Base-by-base conservation (phyloP, 2,329 filamentous ascomycete genomes). In the Exophiala bonariae region DNA sequence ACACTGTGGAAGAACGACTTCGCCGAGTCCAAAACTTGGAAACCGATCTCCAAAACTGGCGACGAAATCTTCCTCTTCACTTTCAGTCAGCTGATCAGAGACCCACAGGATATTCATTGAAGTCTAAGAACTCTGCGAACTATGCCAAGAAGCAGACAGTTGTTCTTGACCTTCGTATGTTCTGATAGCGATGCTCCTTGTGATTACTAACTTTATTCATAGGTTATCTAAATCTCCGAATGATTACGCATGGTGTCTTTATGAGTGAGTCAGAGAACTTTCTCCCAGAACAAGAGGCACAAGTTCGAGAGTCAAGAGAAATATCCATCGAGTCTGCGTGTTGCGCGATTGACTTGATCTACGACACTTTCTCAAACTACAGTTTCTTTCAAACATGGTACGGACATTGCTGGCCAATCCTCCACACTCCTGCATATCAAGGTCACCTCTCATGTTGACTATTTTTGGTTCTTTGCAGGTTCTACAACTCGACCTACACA, bases 401-500 rank as follows among this genome's bases (percentile, higher is more conserved):
- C 11, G 41, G 34, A 9, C 7, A 8, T 7, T 35, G n/a, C 14
- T 35, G 7, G 9, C n/a, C n/a, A n/a, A 9, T 31, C 8, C 28
- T 31, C n/a, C 8, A 34, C 14, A 34, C 32, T n/a, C 32, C 32
- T 6, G 5, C n/a, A 5, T 18, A 7, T 11, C 6, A 26, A 11
- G 13, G 13, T 17, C 23, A 9, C 9, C 18, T 13, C 35, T 17
- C 16, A 9, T 26, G 14, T 13, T 22, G 36, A 11, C 28, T n/a
- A 3, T 28, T 22, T 17, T 16, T 36, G 17, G 13, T 44, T 10
- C 10, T n/a, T n/a, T n/a, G n/a, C 14, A 51, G 49, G 49, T 71
- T 67, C 64, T 71, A 72, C 43, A 72, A 72, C 48, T 64, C 66
- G 33, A 71, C 68, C 0, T 72, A 71, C 36, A 61, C 70, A 3